Base-by-base conservation (phyloP, 2,329 filamentous ascomycete species). In the Fusarium sp. region DNA sequence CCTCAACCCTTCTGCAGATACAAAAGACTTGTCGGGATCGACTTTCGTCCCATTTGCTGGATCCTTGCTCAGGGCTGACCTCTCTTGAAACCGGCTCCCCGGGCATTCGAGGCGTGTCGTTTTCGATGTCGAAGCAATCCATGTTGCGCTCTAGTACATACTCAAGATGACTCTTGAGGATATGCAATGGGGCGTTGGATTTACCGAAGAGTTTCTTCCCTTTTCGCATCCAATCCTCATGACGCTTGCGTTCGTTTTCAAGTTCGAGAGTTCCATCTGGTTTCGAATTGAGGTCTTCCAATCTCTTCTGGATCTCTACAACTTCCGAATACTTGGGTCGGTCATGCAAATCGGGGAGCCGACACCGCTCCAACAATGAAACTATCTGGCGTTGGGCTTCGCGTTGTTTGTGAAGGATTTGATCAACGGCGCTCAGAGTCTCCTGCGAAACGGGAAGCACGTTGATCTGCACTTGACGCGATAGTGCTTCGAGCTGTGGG, bases 151-250 rank as follows among this genome's bases (percentile, higher is more conserved):
- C 93, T 54, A 96, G 88, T 7, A 99, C 96, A 79, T 96, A 94
- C 76, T 97, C 93, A 90, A 99, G 95, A 76, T 99, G 96, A 65
- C 92, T 93, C 79, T 96, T 96, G 33, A 99, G 88, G 73, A 99
- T 99, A 81, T 99, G 96, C 18, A 99, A 86, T 3, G 96, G 96
- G 3, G 96, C 96, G 80, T 99, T 99, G 3, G 96, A 96, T 82
- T 99, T 99, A 59, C 96, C 96, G 79, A 99, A 99, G 0, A 99
- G 85, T 81, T 98, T 98, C 85, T 99, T 99, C 57, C 96, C 96
- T 78, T 94, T 94, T 37, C 96, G 90, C 96, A 99, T 99, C 96
- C 96, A 99, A 81, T 99, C 96, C 80, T 99, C 96, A 75, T 98
- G 96, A 12, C 94, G 91, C 80, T 96, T 97, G 74, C 96, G 93